Evolutionary conservation across 2,329 filamentous ascomycete species (phyloP).

Genomic region (Cladosporium sp.): DNA sequence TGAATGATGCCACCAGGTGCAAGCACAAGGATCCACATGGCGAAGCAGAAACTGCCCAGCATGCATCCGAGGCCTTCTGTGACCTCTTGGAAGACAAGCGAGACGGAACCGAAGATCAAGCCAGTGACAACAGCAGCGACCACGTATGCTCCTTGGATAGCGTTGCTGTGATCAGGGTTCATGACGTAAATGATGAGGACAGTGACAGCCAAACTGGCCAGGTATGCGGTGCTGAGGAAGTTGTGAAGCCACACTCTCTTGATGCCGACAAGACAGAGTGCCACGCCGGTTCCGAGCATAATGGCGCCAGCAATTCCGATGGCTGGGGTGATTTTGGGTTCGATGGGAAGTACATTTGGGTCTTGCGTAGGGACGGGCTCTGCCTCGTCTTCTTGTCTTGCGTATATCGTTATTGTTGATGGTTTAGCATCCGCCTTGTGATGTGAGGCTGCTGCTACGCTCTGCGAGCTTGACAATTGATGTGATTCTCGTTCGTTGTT

Average conservation of each 20-base stretch:
- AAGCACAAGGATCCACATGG: constrained; percentile 87
- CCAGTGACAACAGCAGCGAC: constrained; percentile 75
- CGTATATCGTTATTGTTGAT: neutral
- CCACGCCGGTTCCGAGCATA: constrained; percentile 69
- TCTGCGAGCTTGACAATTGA: constrained; percentile 8
- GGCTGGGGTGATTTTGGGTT: constrained; percentile 75
- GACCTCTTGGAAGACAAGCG: constrained; percentile 79
- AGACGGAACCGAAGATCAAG: constrained; percentile 68
- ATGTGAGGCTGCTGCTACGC: neutral
- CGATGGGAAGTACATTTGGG: constrained; percentile 59
- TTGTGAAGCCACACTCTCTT: constrained; percentile 76
- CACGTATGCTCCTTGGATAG: constrained; percentile 82
- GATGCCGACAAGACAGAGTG: constrained; percentile 76
- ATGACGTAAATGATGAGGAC: constrained; percentile 87
- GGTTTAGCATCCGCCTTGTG: neutral
- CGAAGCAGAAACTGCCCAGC: constrained; percentile 80
- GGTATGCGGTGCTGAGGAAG: constrained; percentile 75
- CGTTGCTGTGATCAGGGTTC: constrained; percentile 71
- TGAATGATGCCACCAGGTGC: constrained; percentile 73
- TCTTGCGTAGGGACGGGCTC: constrained; percentile 5
- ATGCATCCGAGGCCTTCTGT: constrained; percentile 82
- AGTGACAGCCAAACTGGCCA: constrained; percentile 71
- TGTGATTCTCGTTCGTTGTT: neutral
- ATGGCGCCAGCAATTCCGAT: constrained; percentile 77
- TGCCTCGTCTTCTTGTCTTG: constrained; percentile 5